These are phyloP conservation scores for Apiospora arundinis DNA, from an alignment of 2,329 filamentous ascomycete species.

Conservation along the genomic window DNA sequence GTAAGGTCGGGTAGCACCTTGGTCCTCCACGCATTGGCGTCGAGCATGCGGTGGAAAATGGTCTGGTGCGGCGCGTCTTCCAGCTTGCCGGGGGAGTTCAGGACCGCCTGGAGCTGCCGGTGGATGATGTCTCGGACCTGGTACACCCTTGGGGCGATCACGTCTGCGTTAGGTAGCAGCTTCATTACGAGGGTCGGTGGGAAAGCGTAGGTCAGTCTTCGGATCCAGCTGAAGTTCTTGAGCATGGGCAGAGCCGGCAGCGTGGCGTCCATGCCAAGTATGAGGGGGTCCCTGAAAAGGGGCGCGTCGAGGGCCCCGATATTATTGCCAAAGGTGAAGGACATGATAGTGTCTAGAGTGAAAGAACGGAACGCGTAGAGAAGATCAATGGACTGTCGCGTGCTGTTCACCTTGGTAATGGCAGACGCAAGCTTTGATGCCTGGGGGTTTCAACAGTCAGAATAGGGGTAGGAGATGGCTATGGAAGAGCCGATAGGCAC, in stretches of 20 bases:
- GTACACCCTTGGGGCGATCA: not conserved
- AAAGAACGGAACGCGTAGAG: slow-evolving; percentile 8
- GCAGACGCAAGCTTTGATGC: slow-evolving; percentile 23
- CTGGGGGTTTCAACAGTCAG: slow-evolving; percentile 22
- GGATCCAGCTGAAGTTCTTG: slow-evolving; percentile 19
- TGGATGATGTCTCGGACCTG: slow-evolving; percentile 28
- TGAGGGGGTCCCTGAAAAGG: not conserved
- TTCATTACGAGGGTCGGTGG: slow-evolving; percentile 32
- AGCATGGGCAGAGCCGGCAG: slow-evolving; percentile 1
- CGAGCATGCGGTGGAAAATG: slow-evolving; percentile 28
- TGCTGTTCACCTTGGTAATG: not conserved
- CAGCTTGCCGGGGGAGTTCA: slow-evolving; percentile 22
- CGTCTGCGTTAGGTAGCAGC: slow-evolving; percentile 27
- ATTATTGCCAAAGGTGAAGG: slow-evolving; percentile 10
- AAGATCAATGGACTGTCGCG: not conserved
- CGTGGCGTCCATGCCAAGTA: slow-evolving; percentile 13
- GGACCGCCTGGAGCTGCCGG: slow-evolving; percentile 6
- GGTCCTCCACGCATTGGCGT: slow-evolving; percentile 31
- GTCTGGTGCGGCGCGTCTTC: slow-evolving; percentile 28
- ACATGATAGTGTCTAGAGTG: slow-evolving; percentile 12
- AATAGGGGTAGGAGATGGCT: not conserved
- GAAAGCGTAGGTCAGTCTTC: slow-evolving; percentile 37
- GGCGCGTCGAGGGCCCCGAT: slow-evolving; percentile 8
- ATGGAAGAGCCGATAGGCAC: not conserved
- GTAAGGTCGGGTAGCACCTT: slow-evolving; percentile 30